Evolutionary conservation across 108 stramenopile genomes (phyloP).

Genomic region (Skeletonema grethae): DNA sequence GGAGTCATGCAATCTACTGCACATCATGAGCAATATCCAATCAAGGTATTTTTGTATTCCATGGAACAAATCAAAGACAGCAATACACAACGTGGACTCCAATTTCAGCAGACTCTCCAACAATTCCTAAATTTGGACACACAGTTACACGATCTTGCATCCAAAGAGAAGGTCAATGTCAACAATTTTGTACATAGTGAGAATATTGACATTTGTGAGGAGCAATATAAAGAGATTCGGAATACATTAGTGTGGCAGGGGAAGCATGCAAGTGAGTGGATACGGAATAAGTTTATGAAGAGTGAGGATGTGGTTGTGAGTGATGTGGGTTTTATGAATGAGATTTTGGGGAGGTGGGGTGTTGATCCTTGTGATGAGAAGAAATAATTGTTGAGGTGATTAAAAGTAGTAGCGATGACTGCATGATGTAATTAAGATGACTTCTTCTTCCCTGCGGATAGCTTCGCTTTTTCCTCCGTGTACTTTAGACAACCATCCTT

Average conservation of each 20-base stretch:
- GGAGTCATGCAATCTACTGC: background rate
- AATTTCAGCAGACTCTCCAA: conserved; percentile 41
- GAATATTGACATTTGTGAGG: conserved; percentile 48
- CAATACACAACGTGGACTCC: conserved; percentile 21
- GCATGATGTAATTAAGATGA: background rate
- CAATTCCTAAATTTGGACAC: conserved; percentile 33
- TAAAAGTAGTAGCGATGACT: background rate
- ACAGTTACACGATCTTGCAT: conserved; percentile 21
- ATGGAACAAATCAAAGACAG: conserved; percentile 51
- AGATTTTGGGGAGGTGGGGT: conserved; percentile 6
- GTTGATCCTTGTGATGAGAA: conserved; percentile 15
- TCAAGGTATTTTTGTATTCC: conserved; percentile 50
- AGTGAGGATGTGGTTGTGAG: conserved; percentile 42
- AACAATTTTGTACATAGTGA: conserved; percentile 26
- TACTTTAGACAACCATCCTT: background rate
- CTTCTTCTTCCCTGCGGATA: background rate
- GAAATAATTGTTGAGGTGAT: background rate
- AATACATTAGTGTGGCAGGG: conserved; percentile 17
- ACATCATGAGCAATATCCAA: conserved; percentile 21
- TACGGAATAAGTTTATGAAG: conserved; percentile 41
- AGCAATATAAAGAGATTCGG: conserved; percentile 18
- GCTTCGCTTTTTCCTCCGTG: too few relatives aligned
- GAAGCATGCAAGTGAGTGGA: conserved; percentile 36
- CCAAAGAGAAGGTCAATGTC: conserved; percentile 32
- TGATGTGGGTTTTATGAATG: conserved; percentile 26